phyloP scores from a whole-genome alignment of 805 yeast genomes.

The Barnettozyma salicaria region DNA sequence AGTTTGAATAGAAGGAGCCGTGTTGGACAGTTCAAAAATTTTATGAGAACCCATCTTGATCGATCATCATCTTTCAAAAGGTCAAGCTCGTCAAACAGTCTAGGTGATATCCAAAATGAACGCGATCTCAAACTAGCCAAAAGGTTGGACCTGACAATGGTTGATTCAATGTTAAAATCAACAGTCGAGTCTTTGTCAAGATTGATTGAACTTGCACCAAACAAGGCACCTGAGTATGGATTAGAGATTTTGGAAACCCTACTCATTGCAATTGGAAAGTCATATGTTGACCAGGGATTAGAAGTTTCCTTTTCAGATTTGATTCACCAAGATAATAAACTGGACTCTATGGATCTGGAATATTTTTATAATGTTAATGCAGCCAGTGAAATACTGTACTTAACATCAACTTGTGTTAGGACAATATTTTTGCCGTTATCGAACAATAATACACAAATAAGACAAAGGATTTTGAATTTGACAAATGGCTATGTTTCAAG shows the following conservation, averaged over 20 bases:
- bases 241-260: conserved; percentile 62
- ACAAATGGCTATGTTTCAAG: conserved; percentile 55
- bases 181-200: conserved; percentile 76
- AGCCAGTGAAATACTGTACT: conserved; percentile 53
- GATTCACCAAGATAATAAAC: conserved; percentile 31
- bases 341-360: conserved; percentile 35
- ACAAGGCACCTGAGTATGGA: conserved; percentile 50
- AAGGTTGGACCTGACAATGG: conserved; percentile 35
- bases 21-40: conserved; percentile 47
- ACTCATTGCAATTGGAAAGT: conserved; percentile 62
- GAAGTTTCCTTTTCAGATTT: conserved; percentile 57
- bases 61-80: conserved; percentile 33
- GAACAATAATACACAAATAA: conserved; percentile 48
- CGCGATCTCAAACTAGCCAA: conserved; percentile 5
- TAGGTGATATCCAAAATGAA: conserved; percentile 4
- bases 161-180: conserved; percentile 61
- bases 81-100: conserved; percentile 17
- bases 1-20: conserved; percentile 30
- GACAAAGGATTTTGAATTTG: conserved; percentile 52
- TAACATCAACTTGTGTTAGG: conserved; percentile 67
- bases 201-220: conserved; percentile 66
- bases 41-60: conserved; percentile 48
- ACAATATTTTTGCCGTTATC: conserved; percentile 73
- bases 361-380: conserved; percentile 45
- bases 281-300: conserved; percentile 68